These are phyloP conservation scores for Gymnopilus junonius DNA, from an alignment of 768 basidiomycete genomes.

Conservation along the genomic window DNA sequence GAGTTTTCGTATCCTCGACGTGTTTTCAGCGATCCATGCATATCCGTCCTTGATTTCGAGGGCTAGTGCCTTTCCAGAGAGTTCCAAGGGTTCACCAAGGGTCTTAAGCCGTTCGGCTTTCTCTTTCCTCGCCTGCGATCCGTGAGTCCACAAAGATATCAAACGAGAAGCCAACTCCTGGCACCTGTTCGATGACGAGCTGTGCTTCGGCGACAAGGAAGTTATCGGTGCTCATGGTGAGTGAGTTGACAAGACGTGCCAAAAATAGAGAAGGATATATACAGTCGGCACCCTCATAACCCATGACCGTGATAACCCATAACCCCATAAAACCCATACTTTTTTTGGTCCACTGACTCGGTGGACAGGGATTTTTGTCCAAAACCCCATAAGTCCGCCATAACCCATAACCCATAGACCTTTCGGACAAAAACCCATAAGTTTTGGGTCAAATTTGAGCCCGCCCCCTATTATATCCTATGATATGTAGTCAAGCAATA, in stretches of 20 bases:
- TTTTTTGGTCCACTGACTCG: no score
- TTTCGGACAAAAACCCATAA: neutral
- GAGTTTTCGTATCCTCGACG: conserved; percentile 71
- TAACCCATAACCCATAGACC: no score
- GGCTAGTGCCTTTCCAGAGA: conserved; percentile 75
- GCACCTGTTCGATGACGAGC: conserved; percentile 61
- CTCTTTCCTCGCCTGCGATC: conserved; percentile 61
- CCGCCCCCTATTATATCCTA: neutral
- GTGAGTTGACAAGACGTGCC: neutral
- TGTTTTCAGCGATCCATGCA: conserved; percentile 91
- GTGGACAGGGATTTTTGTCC: no score
- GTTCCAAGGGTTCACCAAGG: conserved; percentile 78
- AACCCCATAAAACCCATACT: no score
- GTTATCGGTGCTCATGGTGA: conserved; percentile 39
- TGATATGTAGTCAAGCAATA: neutral
- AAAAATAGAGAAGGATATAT: neutral
- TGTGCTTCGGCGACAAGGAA: conserved; percentile 78
- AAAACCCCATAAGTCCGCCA: no score
- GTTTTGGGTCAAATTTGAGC: neutral
- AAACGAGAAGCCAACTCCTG: conserved; percentile 26
- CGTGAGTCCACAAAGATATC: neutral
- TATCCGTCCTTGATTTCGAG: conserved; percentile 65
- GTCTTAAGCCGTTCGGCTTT: conserved; percentile 75
- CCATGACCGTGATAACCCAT: no score
- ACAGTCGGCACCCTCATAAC: no score